phyloP scores from a whole-genome alignment of 345 rosid species.

The Melastoma malabathricum region DNA sequence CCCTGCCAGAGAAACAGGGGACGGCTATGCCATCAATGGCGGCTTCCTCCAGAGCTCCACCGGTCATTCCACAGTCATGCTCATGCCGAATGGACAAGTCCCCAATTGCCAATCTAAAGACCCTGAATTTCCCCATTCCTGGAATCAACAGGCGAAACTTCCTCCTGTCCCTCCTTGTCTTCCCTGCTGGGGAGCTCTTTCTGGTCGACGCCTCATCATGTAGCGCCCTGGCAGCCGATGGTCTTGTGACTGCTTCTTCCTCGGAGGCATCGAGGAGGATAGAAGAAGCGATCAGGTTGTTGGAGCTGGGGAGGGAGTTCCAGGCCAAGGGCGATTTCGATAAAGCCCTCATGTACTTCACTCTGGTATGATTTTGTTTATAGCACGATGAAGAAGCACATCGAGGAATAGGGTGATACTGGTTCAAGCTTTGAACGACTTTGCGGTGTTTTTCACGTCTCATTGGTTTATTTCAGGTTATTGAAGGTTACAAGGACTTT shows the following conservation, averaged over 20 bases:
- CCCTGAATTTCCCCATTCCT: too few species aligned
- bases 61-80: too few species aligned
- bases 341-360: slow-evolving; percentile 39
- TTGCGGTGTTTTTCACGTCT: neutral
- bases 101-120: too few species aligned
- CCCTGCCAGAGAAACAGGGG: too few species aligned
- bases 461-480: slow-evolving; percentile 19
- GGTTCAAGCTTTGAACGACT: too few species aligned
- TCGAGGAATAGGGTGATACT: neutral
- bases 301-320: slow-evolving; percentile 39
- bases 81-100: too few species aligned
- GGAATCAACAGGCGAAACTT: slow-evolving; percentile 18
- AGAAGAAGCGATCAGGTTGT: slow-evolving; percentile 25
- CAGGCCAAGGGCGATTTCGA: slow-evolving; percentile 43
- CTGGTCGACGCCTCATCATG: neutral
- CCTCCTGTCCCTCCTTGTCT: slow-evolving; percentile 25
- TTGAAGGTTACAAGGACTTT: slow-evolving; percentile 41
- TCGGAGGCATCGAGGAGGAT: slow-evolving; percentile 17
- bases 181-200: slow-evolving; percentile 1
- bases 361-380: slow-evolving; percentile 14
- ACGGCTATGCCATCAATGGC: too few species aligned
- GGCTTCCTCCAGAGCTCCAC: too few species aligned
- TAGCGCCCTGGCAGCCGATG: slow-evolving; percentile 19
- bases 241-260: slow-evolving; percentile 23
- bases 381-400: neutral